Evolutionary conservation across 169 alveolate species (phyloP).

Genomic region (Cryptosporidium meleagridis): DNA sequence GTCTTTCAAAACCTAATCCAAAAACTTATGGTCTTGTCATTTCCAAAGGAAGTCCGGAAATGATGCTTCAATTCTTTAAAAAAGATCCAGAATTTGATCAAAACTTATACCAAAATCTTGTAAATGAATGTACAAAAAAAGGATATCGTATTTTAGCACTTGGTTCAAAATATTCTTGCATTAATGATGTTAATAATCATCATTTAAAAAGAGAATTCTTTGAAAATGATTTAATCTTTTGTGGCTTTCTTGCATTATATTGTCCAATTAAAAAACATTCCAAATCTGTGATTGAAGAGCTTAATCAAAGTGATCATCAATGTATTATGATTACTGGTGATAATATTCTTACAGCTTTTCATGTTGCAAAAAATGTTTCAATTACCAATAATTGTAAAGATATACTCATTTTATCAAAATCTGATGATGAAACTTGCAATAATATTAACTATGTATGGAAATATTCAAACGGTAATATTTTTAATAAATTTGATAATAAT

Average conservation of each 20-base stretch:
- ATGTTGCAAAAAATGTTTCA: slow-evolving; percentile 91
- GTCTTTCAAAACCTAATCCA: neutral
- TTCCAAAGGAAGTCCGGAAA: slow-evolving; percentile 69
- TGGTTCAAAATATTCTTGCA: slow-evolving; percentile 32
- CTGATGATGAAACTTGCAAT: slow-evolving; percentile 17
- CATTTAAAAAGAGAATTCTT: slow-evolving; percentile 84
- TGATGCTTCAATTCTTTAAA: slow-evolving; percentile 34
- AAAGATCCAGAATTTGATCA: neutral
- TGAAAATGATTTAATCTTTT: slow-evolving; percentile 91
- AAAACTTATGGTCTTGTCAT: slow-evolving; percentile 15
- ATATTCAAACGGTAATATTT: slow-evolving; percentile 73
- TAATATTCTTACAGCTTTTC: slow-evolving; percentile 96
- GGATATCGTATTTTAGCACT: slow-evolving; percentile 57
- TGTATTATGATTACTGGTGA: slow-evolving; percentile 98
- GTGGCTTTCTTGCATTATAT: slow-evolving; percentile 94
- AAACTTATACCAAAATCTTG: slow-evolving; percentile 2
- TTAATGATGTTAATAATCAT: neutral
- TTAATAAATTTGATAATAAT: slow-evolving; percentile 65
- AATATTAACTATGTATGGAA: slow-evolving; percentile 42
- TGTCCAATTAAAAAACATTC: slow-evolving; percentile 94
- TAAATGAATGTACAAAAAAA: slow-evolving; percentile 37
- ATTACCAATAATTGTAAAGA: slow-evolving; percentile 68
- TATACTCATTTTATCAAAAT: slow-evolving; percentile 75
- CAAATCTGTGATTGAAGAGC: slow-evolving; percentile 85
- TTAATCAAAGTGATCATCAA: slow-evolving; percentile 86